These are phyloP conservation scores for Talaromyces wortmannii DNA, from an alignment of 495 filamentous ascomycete species.

Conservation along the genomic window DNA sequence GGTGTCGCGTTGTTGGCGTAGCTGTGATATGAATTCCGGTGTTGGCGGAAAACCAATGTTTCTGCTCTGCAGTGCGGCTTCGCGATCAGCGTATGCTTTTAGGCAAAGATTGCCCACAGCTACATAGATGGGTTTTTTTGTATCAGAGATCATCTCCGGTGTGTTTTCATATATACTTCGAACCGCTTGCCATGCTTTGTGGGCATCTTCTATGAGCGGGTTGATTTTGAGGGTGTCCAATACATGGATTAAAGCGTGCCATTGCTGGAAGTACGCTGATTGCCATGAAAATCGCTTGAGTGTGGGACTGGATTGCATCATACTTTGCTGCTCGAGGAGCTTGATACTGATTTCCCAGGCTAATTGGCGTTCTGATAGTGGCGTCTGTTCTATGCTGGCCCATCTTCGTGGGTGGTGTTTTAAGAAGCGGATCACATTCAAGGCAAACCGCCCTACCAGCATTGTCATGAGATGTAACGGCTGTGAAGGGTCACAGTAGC, in stretches of 20 bases:
- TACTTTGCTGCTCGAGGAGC: background rate
- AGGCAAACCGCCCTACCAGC: slow-evolving; percentile 30
- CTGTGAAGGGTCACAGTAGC: slow-evolving; percentile 51
- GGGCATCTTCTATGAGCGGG: background rate
- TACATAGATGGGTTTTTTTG: background rate
- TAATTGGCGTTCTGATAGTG: background rate
- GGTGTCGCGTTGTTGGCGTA: background rate
- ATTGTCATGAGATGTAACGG: slow-evolving; percentile 51
- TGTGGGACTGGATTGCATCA: background rate
- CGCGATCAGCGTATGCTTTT: background rate
- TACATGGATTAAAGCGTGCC: background rate
- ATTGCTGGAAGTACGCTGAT: background rate
- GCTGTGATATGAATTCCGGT: background rate
- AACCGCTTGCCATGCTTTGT: background rate
- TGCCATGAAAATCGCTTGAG: background rate
- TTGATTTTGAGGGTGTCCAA: background rate
- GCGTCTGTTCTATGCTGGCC: background rate
- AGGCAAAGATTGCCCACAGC: background rate
- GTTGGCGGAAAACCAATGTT: background rate
- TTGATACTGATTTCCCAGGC: background rate
- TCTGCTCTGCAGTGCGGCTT: background rate
- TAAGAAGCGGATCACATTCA: slow-evolving; percentile 24
- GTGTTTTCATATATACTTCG: background rate
- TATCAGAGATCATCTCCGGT: background rate
- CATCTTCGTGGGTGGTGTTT: slow-evolving; percentile 30